These are phyloP conservation scores for Ceratobasidium sp. DNA, from an alignment of 1,284 basidiomycete species.

Conservation along the genomic window DNA sequence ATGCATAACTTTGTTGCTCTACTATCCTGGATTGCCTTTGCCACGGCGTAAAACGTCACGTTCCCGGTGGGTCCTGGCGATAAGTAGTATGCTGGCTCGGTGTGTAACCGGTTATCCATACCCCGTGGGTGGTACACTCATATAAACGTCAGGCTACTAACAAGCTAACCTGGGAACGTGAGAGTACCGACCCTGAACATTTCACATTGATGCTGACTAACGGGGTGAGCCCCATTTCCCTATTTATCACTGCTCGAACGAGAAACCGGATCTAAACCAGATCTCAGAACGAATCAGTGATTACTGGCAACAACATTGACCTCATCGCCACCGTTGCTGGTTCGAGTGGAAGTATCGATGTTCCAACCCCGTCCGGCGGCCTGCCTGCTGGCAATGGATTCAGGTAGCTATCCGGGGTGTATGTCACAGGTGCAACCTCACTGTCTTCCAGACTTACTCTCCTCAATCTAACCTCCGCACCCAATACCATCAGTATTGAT, in stretches of 20 bases:
- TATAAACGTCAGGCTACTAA: constrained; percentile 24
- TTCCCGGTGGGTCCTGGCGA: neutral
- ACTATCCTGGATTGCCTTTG: constrained; percentile 28
- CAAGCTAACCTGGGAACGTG: too few species aligned
- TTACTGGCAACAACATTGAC: constrained; percentile 17
- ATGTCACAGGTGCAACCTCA: constrained; percentile 32
- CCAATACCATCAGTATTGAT: neutral
- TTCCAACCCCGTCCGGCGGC: constrained; percentile 30
- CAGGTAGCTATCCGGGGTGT: neutral
- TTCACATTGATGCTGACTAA: constrained; percentile 33
- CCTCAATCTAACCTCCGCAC: neutral
- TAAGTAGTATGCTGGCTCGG: constrained; percentile 19
- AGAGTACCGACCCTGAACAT: constrained; percentile 15
- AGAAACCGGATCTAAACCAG: too few species aligned
- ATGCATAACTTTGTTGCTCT: constrained; percentile 34
- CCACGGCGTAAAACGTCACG: constrained; percentile 33
- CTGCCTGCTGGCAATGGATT: constrained; percentile 24
- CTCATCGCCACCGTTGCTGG: constrained; percentile 16
- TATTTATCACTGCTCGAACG: neutral
- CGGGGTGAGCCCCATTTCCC: constrained; percentile 13
- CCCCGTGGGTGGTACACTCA: too few species aligned
- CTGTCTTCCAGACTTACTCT: neutral
- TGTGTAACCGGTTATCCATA: constrained; percentile 14
- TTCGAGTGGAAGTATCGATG: too few species aligned
- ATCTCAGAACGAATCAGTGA: constrained; percentile 8